Conservation (phyloP, 768 basidiomycete genomes). For the Mycena albidolilacea region DNA sequence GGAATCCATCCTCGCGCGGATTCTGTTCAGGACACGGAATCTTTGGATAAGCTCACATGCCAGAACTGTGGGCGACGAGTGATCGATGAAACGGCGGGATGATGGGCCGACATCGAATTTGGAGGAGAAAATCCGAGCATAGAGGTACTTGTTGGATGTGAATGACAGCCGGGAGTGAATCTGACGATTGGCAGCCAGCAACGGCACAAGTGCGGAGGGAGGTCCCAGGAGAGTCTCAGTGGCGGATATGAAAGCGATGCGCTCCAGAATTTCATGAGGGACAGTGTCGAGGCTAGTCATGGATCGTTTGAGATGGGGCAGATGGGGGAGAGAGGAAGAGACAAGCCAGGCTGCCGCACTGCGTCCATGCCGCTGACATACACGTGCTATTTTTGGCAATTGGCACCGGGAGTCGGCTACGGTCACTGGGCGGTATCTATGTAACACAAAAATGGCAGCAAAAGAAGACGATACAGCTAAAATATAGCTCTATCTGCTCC, state of each 20-base stretch:
- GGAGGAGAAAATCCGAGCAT: conserved; percentile 75
- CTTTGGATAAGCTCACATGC: conserved; percentile 78
- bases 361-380: conserved; percentile 30
- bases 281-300: conserved; percentile 60
- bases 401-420: conserved; percentile 7
- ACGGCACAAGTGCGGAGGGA: conserved; percentile 68
- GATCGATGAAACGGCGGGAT: conserved; percentile 60
- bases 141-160: conserved; percentile 74
- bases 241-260: conserved; percentile 78
- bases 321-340: conserved; percentile 24
- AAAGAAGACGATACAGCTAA: neutral
- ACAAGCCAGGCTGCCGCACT: conserved; percentile 16
- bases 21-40: conserved; percentile 68
- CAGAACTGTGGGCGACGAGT: conserved; percentile 59
- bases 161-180: conserved; percentile 67
- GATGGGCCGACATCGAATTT: conserved; percentile 77
- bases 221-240: conserved; percentile 70
- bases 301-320: conserved; percentile 17
- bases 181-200: conserved; percentile 66
- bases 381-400: conserved; percentile 18
- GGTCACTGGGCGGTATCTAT: neutral
- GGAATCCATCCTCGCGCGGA: conserved; percentile 63
- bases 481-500: neutral
- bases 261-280: conserved; percentile 85
- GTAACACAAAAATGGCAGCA: neutral